phyloP scores from a whole-genome alignment of 371 early-diverging fungal genomes.

The Synchytrium microbalum region DNA sequence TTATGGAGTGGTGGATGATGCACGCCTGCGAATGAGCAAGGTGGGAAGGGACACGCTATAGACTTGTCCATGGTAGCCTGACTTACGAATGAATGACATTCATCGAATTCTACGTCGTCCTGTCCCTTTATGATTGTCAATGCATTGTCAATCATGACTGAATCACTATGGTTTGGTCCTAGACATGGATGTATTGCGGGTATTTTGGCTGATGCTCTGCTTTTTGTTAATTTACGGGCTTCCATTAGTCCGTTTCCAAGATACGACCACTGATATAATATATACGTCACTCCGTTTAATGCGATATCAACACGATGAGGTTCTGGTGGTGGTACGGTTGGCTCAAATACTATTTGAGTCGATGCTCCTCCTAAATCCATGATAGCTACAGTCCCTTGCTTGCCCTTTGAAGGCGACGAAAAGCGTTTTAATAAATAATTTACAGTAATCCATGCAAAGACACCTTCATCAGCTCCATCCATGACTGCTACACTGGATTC shows the following conservation, averaged over 20 bases:
- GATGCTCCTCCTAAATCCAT: slow-evolving; percentile 95
- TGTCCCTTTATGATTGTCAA: neutral
- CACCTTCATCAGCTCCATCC: slow-evolving; percentile 94
- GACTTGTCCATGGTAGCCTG: slow-evolving; percentile 35
- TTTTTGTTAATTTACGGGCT: slow-evolving; percentile 26
- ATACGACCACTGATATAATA: slow-evolving; percentile 89
- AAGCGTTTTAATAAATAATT: slow-evolving; percentile 72
- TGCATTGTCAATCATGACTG: slow-evolving; percentile 6
- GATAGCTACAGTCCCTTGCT: slow-evolving; percentile 47
- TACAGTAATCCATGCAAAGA: slow-evolving; percentile 97
- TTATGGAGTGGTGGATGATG: slow-evolving; percentile 74
- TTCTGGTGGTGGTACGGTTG: slow-evolving; percentile 38
- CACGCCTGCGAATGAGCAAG: slow-evolving; percentile 87
- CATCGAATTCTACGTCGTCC: neutral
- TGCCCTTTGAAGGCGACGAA: neutral
- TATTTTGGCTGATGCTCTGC: slow-evolving; percentile 19
- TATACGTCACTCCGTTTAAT: slow-evolving; percentile 62
- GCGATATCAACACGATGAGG: slow-evolving; percentile 57
- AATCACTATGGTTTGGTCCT: neutral
- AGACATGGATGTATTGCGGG: slow-evolving; percentile 18
- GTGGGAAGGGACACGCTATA: slow-evolving; percentile 37
- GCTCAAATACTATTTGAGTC: slow-evolving; percentile 94
- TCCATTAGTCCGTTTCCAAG: slow-evolving; percentile 85
- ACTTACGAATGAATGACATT: slow-evolving; percentile 1
- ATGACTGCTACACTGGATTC: slow-evolving; percentile 73